Conservation (phyloP, 257 asterid genomes). For the Paraleonurus japonicus region DNA sequence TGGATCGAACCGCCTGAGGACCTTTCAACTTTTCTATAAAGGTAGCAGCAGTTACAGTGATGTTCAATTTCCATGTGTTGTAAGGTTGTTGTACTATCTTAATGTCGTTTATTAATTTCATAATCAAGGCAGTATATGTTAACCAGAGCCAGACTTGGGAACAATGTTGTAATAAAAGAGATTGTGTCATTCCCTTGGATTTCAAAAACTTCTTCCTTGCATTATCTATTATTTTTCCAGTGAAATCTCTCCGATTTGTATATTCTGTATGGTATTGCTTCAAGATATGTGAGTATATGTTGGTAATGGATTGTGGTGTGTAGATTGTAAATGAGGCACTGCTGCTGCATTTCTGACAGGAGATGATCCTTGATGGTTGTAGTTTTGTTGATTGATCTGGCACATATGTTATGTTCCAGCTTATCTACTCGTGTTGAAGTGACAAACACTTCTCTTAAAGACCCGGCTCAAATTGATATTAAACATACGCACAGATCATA, state of each 20-base stretch:
- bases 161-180: constrained; percentile 23
- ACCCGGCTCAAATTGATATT: no score
- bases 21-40: constrained; percentile 49
- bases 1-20: constrained; percentile 94
- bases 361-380: no score
- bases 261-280: not conserved
- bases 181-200: constrained; percentile 21
- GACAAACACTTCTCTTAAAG: no score
- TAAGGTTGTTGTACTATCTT: not conserved
- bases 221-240: not conserved
- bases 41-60: not conserved
- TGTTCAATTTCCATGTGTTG: constrained; percentile 5
- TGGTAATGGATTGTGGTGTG: not conserved
- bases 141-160: constrained; percentile 21
- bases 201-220: not conserved
- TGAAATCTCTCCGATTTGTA: no score
- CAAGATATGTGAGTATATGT: not conserved
- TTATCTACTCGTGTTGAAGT: no score
- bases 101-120: constrained; percentile 14
- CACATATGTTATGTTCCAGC: no score
- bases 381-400: no score
- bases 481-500: no score
- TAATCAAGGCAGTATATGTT: constrained; percentile 17
- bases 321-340: no score
- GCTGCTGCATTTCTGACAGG: no score